A percentile compares a stretch with the other conserved stretches of the same genome.
Conservation (phyloP, 768 basidiomycete species). For the Kwoniella dejecticola region DNA sequence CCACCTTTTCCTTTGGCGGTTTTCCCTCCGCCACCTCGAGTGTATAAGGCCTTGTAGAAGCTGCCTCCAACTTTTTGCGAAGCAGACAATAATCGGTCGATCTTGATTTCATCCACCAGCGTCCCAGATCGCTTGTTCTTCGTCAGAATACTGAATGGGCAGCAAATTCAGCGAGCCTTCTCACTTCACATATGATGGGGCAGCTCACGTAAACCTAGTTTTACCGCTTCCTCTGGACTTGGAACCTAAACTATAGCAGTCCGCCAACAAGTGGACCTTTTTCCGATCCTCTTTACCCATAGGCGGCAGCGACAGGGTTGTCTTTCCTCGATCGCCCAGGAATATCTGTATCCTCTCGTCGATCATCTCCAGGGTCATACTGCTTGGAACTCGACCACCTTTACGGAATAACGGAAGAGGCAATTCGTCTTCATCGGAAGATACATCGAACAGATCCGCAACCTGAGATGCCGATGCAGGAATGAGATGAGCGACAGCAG, state of each 20-base stretch:
- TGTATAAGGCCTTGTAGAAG: conserved; percentile 55
- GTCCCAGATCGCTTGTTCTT: conserved; percentile 68
- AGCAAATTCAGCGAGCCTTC: background rate
- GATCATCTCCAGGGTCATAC: conserved; percentile 22
- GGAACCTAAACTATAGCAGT: conserved; percentile 72
- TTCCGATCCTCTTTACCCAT: conserved; percentile 72
- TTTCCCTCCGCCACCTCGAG: conserved; percentile 26
- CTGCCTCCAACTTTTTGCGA: conserved; percentile 41
- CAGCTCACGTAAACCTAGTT: conserved; percentile 66
- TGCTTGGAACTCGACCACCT: conserved; percentile 25
- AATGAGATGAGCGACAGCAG: conserved; percentile 41
- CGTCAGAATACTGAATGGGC: conserved; percentile 60
- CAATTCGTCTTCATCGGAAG: conserved; percentile 22
- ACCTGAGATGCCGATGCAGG: conserved; percentile 55
- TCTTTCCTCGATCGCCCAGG: conserved; percentile 61
- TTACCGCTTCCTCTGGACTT: conserved; percentile 70
- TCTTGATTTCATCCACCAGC: conserved; percentile 64
- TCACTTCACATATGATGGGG: background rate
- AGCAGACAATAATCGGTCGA: conserved; percentile 58
- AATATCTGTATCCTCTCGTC: conserved; percentile 68
- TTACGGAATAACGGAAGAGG: conserved; percentile 19
- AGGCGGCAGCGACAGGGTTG: conserved; percentile 72
- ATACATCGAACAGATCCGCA: conserved; percentile 69
- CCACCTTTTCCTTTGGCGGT: conserved; percentile 37
- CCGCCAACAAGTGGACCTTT: conserved; percentile 77